Base-by-base conservation (phyloP, 352 stramenopile genomes). In the Globisporangium mamillatum region DNA sequence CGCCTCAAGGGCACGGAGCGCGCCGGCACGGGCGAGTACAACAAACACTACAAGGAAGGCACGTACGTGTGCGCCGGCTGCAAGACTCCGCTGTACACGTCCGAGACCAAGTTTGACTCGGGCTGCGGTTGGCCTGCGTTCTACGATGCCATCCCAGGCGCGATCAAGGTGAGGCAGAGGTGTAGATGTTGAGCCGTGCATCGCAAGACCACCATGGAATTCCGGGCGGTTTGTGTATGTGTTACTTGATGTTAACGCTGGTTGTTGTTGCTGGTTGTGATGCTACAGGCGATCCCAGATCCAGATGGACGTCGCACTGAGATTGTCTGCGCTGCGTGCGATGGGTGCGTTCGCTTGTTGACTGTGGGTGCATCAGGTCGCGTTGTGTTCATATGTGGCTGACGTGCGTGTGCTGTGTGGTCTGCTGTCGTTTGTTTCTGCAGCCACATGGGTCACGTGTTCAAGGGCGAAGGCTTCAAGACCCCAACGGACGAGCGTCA, bases 371-470 rank as follows among this genome's bases (percentile, higher is more conserved):
- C 41, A 50, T n/a, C 32, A 32, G 22, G 22, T 58, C 4, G 16
- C n/a, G 9, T 58, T 34, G 34, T 8, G 10, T 29, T 29, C 12
- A 10, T 4, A 58, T 22, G 22, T 18, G 29, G 22, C 25, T 60
- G 34, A 58, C 6, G 58, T 36, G 25, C 14, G 18, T 50, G 41
- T n/a, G 6, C 12, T 52, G 18, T 52, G 4, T 12, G 46, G n/a
- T 58, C 9, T 67, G 0, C 36, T 60, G 27, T 68, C 44, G n/a
- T 68, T 67, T 44, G 36, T 25, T 10, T 60, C 18, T 65, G 9
- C 46, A 94, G 86, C 44, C 91, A 97, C 76, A 95, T 97, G 84
- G 91, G 90, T 48, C 91, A 97, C 74, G 86, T 97, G 27, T 97
- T 97, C 71, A 94, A 96, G 73, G 87, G 86, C 36, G 90, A 96